Percentiles rank a stretch among this genome's conserved stretches.
Evolutionary conservation across 176 grass and related monocot genomes (phyloP).

Genomic region (Dendrocalamus sinicus): DNA sequence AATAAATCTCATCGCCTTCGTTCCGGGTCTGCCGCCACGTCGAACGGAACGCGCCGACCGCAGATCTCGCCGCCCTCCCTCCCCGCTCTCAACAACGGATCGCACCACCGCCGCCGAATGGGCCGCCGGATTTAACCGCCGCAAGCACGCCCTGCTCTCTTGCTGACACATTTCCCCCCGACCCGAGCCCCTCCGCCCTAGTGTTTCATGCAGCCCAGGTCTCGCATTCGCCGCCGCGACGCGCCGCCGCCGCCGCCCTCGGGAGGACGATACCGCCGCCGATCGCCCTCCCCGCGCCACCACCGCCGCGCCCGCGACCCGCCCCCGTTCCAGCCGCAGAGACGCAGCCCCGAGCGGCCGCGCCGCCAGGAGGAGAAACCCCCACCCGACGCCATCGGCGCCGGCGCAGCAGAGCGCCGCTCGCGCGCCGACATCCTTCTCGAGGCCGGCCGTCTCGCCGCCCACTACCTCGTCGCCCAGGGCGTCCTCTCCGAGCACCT

Average conservation of each 20-base stretch:
- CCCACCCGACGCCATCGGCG: neutral
- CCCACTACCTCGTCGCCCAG: conserved; percentile 59
- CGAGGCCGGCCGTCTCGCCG: conserved; percentile 67
- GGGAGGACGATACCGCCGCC: conserved; percentile 43
- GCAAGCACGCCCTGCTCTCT: neutral
- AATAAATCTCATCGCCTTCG: too few relatives aligned
- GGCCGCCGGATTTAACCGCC: conserved; percentile 35
- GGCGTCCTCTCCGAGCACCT: conserved; percentile 55
- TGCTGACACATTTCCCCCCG: neutral
- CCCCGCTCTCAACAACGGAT: conserved; percentile 27
- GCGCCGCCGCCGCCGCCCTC: conserved; percentile 12
- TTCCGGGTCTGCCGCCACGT: too few relatives aligned
- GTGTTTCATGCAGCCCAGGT: conserved; percentile 39
- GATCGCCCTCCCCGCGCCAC: conserved; percentile 37
- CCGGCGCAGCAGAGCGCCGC: neutral
- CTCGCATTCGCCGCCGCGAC: conserved; percentile 47
- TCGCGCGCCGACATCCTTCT: conserved; percentile 48
- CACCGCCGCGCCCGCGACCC: conserved; percentile 27
- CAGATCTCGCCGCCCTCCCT: conserved; percentile 21
- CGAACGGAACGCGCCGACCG: neutral
- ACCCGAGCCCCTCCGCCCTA: conserved; percentile 2
- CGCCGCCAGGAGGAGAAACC: conserved; percentile 23
- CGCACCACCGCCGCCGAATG: neutral
- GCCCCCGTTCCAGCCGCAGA: conserved; percentile 2
- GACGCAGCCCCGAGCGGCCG: conserved; percentile 48